phyloP scores from a whole-genome alignment of 169 alveolate genomes.

The Cryptosporidium muris region DNA sequence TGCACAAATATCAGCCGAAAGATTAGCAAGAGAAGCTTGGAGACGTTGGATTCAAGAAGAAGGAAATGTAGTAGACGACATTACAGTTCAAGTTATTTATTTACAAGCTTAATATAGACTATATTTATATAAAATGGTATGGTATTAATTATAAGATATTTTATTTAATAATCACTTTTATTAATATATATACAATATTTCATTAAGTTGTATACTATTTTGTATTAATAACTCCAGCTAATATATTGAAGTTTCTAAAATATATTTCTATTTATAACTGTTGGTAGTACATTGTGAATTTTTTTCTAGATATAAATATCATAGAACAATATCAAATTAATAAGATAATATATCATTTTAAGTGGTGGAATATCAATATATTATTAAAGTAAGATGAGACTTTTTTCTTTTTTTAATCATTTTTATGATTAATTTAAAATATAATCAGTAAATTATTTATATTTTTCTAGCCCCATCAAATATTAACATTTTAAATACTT shows the following conservation, averaged over 20 bases:
- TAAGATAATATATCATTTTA: neutral
- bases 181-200: neutral
- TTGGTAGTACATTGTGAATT: neutral
- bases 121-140: too few relatives aligned
- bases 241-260: neutral
- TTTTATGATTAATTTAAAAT: neutral
- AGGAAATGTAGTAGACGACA: constrained; percentile 87
- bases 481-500: neutral
- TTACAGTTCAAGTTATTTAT: constrained; percentile 79
- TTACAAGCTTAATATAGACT: constrained; percentile 37
- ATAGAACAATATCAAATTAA: neutral
- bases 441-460: neutral
- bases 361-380: neutral
- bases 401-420: neutral
- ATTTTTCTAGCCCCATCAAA: neutral
- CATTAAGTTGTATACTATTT: neutral
- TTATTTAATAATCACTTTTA: neutral
- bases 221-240: neutral
- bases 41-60: constrained; percentile 87
- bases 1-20: constrained; percentile 81
- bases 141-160: neutral
- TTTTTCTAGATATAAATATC: neutral
- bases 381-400: too few relatives aligned
- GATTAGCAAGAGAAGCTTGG: constrained; percentile 86
- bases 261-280: neutral